Base-by-base conservation (phyloP, 208 protist species). In the Trypanosoma boissoni region DNA sequence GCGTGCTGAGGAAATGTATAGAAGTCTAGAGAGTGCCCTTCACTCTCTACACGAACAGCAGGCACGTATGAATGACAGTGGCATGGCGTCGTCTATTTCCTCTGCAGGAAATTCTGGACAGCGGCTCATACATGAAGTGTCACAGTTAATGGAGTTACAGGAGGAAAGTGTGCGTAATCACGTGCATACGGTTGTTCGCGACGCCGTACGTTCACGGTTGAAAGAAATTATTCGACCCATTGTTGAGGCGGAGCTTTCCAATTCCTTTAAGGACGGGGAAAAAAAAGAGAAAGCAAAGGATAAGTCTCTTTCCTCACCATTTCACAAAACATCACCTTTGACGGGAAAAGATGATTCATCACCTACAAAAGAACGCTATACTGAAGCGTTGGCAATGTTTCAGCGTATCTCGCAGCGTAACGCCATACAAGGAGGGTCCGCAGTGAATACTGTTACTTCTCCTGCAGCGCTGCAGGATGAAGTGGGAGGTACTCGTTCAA, bases 181-280 rank as follows among this genome's bases (percentile, higher is more conserved):
- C 5, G 45, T 63, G 32, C 43, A 45, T 14, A 50, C 20, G 14
- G 16, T 45, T 14, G 57, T 63, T 34, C 49, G 29, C 14, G 29
- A 34, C 51, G 57, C 45, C n/a, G 57, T 63, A 20, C 57, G 32
- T 26, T 21, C 20, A 16, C 28, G 45, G 8, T 27, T 63, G 32
- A 51, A 44, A 45, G 57, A 63, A 10, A 7, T 63, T 27, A 27
- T 45, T 63, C 24, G 29, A 16, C 57, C 57, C 9, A 16, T 63
- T 18, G 43, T 63, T 23, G 31, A 52, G 24, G 5, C 18, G 7
- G 31, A 51, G 32, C 26, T 63, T 18, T 26, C 16, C 7, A 44
- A 41, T 6, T 39, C 34, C 12, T 6, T 16, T 39, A 39, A 12
- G 12, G 6, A 12, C 8, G 8, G 34, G 34, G 34, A 39, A 16